Evolutionary conservation across 805 yeast species (phyloP).

Genomic region (Spathaspora passalidarum): DNA sequence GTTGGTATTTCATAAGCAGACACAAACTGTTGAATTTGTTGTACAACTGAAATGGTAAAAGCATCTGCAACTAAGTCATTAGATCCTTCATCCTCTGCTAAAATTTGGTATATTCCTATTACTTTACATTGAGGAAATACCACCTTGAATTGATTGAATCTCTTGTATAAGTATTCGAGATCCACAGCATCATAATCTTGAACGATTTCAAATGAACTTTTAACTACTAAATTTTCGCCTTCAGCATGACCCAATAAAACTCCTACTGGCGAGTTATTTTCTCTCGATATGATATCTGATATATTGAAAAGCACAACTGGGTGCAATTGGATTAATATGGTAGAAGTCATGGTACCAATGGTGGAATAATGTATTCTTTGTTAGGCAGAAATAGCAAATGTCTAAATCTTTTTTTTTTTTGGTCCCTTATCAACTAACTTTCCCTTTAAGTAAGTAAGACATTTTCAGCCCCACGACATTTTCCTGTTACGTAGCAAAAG

Average conservation of each 20-base stretch:
- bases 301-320: conserved; percentile 29
- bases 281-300: conserved; percentile 27
- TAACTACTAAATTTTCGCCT: conserved; percentile 11
- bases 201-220: conserved; percentile 29
- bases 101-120: conserved; percentile 30
- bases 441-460: no score
- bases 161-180: conserved; percentile 19
- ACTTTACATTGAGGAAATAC: conserved; percentile 25
- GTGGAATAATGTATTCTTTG: neutral
- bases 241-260: conserved; percentile 24
- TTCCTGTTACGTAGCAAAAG: no score
- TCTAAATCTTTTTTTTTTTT: neutral
- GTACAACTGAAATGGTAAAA: conserved; percentile 6
- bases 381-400: neutral
- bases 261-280: conserved; percentile 18
- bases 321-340: conserved; percentile 13
- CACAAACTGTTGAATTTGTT: conserved; percentile 10
- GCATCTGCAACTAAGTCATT: conserved; percentile 1
- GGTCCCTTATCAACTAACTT: neutral
- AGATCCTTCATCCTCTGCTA: neutral
- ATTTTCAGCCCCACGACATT: neutral
- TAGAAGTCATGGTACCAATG: neutral
- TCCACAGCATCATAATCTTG: conserved; percentile 16
- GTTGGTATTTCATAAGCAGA: conserved; percentile 1
- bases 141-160: conserved; percentile 25